A percentile compares a stretch with the other conserved stretches of the same genome.
phyloP scores from a whole-genome alignment of 2,329 filamentous ascomycete genomes.

The Paecilomyces fulvus region DNA sequence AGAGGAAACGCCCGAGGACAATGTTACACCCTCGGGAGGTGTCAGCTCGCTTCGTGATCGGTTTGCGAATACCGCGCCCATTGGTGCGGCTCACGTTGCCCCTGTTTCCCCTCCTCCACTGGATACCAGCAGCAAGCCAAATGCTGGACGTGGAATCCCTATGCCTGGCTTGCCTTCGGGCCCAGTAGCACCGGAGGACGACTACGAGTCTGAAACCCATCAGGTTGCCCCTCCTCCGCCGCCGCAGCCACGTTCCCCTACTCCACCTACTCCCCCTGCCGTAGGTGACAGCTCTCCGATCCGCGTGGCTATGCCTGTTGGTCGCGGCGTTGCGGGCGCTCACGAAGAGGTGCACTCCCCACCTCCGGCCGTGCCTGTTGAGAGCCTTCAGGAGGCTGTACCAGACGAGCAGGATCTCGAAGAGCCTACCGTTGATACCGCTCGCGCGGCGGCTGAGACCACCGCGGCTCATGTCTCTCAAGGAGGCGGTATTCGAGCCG shows the following conservation, averaged over 20 bases:
- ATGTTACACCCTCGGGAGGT: constrained; percentile 51
- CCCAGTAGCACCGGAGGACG: constrained; percentile 39
- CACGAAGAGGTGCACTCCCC: constrained; percentile 35
- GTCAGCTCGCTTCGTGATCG: constrained; percentile 71
- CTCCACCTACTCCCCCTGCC: constrained; percentile 40
- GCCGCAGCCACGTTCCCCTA: constrained; percentile 39
- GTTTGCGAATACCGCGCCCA: constrained; percentile 66
- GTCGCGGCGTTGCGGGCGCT: constrained; percentile 46
- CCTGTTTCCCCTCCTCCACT: constrained; percentile 53
- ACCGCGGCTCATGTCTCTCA: constrained; percentile 43
- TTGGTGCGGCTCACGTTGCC: constrained; percentile 43
- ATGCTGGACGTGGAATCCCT: constrained; percentile 59
- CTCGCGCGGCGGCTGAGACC: constrained; percentile 52
- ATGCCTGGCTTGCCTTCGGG: constrained; percentile 67
- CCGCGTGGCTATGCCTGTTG: constrained; percentile 76
- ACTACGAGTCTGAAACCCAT: constrained; percentile 36
- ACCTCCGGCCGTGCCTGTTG: constrained; percentile 48
- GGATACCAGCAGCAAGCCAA: constrained; percentile 60
- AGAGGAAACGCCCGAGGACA: constrained; percentile 41
- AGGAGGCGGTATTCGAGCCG: constrained; percentile 58
- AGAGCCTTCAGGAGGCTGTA: constrained; percentile 53
- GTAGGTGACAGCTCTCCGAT: constrained; percentile 63
- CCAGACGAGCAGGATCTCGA: constrained; percentile 59
- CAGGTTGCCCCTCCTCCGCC: constrained; percentile 31
- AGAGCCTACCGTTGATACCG: constrained; percentile 51